A percentile compares a stretch with the other conserved stretches of the same genome.
phyloP scores from a whole-genome alignment of 2,329 filamentous ascomycete species.

The Ophiostoma montium region DNA sequence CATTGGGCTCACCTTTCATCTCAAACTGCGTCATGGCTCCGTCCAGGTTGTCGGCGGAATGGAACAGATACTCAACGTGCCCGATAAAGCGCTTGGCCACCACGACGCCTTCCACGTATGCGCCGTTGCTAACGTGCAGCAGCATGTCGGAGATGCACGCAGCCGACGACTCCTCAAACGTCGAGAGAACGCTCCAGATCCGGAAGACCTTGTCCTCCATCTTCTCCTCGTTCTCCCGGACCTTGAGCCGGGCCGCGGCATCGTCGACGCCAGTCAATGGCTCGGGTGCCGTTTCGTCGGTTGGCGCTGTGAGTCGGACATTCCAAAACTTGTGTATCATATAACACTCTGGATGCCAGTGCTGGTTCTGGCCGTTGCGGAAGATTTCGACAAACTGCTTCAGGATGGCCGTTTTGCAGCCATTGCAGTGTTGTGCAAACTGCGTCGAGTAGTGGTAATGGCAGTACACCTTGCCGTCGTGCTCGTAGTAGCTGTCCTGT shows the following conservation, averaged over 20 bases:
- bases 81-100: slow-evolving; percentile 93
- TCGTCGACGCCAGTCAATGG: slow-evolving; percentile 27
- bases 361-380: slow-evolving; percentile 92
- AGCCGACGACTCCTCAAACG: slow-evolving; percentile 93
- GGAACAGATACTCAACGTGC: slow-evolving; percentile 88
- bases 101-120: slow-evolving; percentile 86
- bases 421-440: slow-evolving; percentile 91
- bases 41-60: slow-evolving; percentile 75
- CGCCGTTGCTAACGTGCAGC: slow-evolving; percentile 92
- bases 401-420: slow-evolving; percentile 89
- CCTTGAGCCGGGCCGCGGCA: slow-evolving; percentile 52
- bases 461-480: slow-evolving; percentile 91
- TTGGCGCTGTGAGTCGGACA: slow-evolving; percentile 60
- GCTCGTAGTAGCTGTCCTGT: slow-evolving; percentile 97
- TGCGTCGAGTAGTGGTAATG: slow-evolving; percentile 98
- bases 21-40: slow-evolving; percentile 51
- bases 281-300: slow-evolving; percentile 27
- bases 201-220: slow-evolving; percentile 97
- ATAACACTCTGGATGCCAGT: slow-evolving; percentile 99
- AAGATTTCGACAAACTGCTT: slow-evolving; percentile 99
- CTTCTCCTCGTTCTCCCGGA: slow-evolving; percentile 75
- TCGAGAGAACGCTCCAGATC: slow-evolving; percentile 95
- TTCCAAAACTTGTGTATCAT: slow-evolving; percentile 99
- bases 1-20: slow-evolving; percentile 51
- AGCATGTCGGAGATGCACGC: slow-evolving; percentile 99